Conservation (phyloP, 495 filamentous ascomycete genomes). For the Xylaria cubensis region DNA sequence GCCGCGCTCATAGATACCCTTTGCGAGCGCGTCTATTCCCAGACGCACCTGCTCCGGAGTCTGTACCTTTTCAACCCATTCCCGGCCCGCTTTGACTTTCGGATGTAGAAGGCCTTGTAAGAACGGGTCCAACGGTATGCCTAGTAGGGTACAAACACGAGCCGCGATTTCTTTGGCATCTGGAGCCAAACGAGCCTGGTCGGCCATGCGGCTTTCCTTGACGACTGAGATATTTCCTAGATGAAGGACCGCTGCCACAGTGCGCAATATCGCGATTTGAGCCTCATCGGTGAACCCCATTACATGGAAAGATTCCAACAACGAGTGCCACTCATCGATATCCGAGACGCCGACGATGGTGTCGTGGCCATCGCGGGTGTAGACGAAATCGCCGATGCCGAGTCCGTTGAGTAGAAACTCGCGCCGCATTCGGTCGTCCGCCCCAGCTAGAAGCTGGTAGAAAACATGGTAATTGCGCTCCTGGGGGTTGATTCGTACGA, state of each 20-base stretch:
- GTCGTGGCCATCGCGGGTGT: constrained; percentile 89
- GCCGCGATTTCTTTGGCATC: constrained; percentile 74
- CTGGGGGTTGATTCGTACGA: constrained; percentile 82
- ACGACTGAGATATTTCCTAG: constrained; percentile 89
- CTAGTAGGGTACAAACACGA: constrained; percentile 82
- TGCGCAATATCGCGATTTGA: constrained; percentile 80
- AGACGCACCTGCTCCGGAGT: constrained; percentile 95
- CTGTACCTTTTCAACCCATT: constrained; percentile 98
- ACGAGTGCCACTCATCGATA: constrained; percentile 82
- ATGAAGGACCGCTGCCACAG: constrained; percentile 89
- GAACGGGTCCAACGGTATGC: constrained; percentile 83
- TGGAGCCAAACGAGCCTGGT: constrained; percentile 83
- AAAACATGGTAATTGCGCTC: constrained; percentile 99
- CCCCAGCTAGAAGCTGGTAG: constrained; percentile 91
- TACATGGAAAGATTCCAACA: constrained; percentile 91
- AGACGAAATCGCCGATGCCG: constrained; percentile 85
- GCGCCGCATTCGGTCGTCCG: constrained; percentile 71
- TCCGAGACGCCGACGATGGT: constrained; percentile 91
- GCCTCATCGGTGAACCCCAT: constrained; percentile 94
- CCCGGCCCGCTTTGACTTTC: constrained; percentile 89
- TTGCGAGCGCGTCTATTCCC: constrained; percentile 88
- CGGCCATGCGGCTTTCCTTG: constrained; percentile 86
- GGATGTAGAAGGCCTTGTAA: constrained; percentile 89
- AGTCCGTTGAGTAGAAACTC: constrained; percentile 76
- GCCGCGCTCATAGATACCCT: constrained; percentile 95